Evolutionary conservation across 2,329 filamentous ascomycete genomes (phyloP), one percentile per base, ranked within the genome.

Genomic region (Phialophora tarda): DNA sequence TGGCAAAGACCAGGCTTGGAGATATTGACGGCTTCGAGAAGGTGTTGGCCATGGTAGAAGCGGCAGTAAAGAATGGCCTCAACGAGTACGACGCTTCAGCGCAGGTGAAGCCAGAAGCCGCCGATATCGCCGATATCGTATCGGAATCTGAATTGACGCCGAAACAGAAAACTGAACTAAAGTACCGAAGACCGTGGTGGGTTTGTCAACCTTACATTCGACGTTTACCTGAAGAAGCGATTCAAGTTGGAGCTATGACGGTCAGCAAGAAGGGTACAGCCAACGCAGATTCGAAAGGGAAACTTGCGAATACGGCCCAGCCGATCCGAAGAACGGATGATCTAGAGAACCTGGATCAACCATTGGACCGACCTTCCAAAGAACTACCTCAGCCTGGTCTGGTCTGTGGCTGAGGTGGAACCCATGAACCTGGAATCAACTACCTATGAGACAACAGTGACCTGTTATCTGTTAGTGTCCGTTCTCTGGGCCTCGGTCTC

Each of bases 151-250:
- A 63, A 14, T 21, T 66, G 44, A 60, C 53, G 28, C 64, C 74
- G 74, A 4, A 79, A 87, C 78, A 4, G 77, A 80, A 21, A 88
- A 86, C 8, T 88, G 90, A 0, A 88, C 86, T 85, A 63, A 82
- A 86, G 67, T 96, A 92, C 75, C 89, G 88, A 76, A 82, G 92
- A 70, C 93, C 93, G 0, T 97, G 89, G 86, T 97, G 92, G 92
- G 85, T 97, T 3, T 92, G 89, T 60, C 93, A 98, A 80, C 90
- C 94, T 3, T 91, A 96, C 73, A 86, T 97, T 6, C 83, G 93
- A 63, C 93, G 93, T 48, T 77, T 97, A 74, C 95, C 95, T 0
- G 91, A 90, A 72, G 94, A 98, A 80, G 95, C 95, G 2, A 74
- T 95, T 70, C 89, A 89, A 69, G 93, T 92, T 76, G 93, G 93